Percentiles rank a stretch among this genome's conserved stretches.
Conservation (phyloP, 257 asterid genomes). For the Craterostigma plantagineum region DNA sequence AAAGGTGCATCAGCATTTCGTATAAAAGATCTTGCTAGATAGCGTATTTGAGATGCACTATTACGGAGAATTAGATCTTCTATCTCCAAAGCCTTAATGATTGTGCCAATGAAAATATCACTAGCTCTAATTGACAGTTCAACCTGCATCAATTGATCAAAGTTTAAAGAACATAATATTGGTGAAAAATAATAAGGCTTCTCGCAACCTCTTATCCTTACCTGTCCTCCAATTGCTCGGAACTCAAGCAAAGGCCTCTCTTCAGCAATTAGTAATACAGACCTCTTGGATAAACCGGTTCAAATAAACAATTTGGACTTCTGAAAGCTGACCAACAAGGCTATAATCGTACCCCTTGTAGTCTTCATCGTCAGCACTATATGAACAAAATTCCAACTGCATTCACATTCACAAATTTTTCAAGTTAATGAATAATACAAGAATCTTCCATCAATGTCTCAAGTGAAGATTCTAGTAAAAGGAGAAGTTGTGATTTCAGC, state of each 20-base stretch:
- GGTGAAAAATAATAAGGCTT: neutral
- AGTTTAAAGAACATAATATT: conserved; percentile 7
- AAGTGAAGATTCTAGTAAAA: too few species aligned
- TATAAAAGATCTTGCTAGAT: conserved; percentile 76
- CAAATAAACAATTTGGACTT: conserved; percentile 77
- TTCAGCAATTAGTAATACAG: conserved; percentile 22
- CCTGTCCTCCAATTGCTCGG: conserved; percentile 96
- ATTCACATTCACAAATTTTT: conserved; percentile 4
- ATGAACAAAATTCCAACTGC: conserved; percentile 80
- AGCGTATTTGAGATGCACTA: conserved; percentile 32
- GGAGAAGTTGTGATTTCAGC: neutral
- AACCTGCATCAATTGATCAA: conserved; percentile 32
- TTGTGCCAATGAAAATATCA: conserved; percentile 76
- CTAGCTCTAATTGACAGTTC: conserved; percentile 62
- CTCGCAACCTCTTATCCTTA: conserved; percentile 15
- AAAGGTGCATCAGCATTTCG: conserved; percentile 43
- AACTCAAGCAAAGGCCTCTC: conserved; percentile 76
- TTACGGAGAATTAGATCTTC: conserved; percentile 54
- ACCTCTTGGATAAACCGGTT: conserved; percentile 98
- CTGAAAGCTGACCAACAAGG: conserved; percentile 85
- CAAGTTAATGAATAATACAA: neutral
- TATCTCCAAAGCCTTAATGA: conserved; percentile 73
- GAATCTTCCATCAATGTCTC: neutral
- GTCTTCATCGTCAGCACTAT: conserved; percentile 75
- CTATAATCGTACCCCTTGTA: conserved; percentile 87